Base-by-base conservation (phyloP, 306 rosid species). In the Malus orientalis region DNA sequence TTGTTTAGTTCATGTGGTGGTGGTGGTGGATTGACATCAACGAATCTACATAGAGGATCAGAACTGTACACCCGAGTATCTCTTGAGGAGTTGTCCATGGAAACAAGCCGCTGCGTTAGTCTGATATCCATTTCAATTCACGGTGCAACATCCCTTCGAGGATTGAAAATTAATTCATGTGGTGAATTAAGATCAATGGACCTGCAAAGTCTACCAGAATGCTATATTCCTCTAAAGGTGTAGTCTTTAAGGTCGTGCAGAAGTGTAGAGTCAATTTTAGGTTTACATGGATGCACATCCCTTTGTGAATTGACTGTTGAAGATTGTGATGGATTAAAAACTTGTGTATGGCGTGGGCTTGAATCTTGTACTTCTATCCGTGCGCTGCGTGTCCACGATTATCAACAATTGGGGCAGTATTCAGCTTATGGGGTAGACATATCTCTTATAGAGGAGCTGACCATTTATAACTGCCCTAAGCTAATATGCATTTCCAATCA, bases 31-130 rank as follows among this genome's bases (percentile, higher is more conserved):
- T 7, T 38, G 0, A 38, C 42, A 38, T 1, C 53, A 47, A 47
- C 2, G 2, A 47, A 1, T 0, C 16, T 4, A 1, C 51, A 13
- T 12, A 45, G 18, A 0, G 6, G 6, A 47, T 0, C 6, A 0
- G 18, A 47, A 47, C 1, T 47, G 53, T 47, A 47, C 53, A 0
- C 6, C 6, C 6, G 2, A 47, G 54, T 47, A 0, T 42, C 45
- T 42, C 45, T 42, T 42, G 12, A 42, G 45, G 45, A 9, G 45
- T 42, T 42, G 45, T 42, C 0, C 12, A 42, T 42, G 58, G 20
- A 5, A 16, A 1, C 1, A 53, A 51, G 57, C 57, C 1, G 8
- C 57, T 51, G 57, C 0, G 57, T 15, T 4, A 51, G 57, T 0
- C 57, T 51, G 8, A 15, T 18, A 16, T 51, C 57, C 57, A 51